Evolutionary conservation across 148 eudicot species (phyloP), one percentile per base, ranked within the genome.

Genomic region (Chenopodium berlandieri): DNA sequence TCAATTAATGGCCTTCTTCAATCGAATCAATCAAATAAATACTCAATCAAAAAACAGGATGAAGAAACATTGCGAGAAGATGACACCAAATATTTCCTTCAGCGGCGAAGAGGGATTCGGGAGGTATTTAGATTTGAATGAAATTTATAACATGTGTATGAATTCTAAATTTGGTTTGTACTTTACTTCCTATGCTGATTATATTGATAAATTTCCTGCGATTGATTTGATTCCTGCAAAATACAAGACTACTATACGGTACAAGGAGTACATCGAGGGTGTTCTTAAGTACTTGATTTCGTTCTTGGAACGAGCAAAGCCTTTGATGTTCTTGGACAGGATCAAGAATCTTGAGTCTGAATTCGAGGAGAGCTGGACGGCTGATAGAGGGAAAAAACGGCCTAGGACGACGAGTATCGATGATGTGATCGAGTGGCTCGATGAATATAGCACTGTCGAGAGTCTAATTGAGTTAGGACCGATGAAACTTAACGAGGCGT

Each of bases 391-490:
- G 1, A 12, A 31, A 20, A 69, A 32, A 25, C 44, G 46, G n/a
- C 17, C 30, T 22, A 64, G 71, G n/a, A n/a, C 62, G 2, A 50
- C 4, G 60, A 48, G 62, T 4, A 48, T 11, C 52, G 32, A 30
- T 48, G 76, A 74, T 47, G 22, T 74, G 37, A 52, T 0, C 20
- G n/a, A 52, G 22, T 0, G 12, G 22, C 10, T 77, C 11, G 71
- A 77, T 4, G 30, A 10, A 40, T 63, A 1, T 23, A 44, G n/a
- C 32, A 68, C 81, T 3, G 65, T 79, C 19, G 75, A 79, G 81
- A 63, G 27, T 27, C 22, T 79, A 44, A 79, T 79, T 31, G 81
- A 34, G 66, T 69, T 68, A 46, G 81, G 81, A 69, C 31, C n/a
- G 9, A 75, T 14, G 17, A 69, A 52, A 30, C 66, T 79, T 2